phyloP scores from a whole-genome alignment of 73 alveolate species.

The Paramecium biaurelia region DNA sequence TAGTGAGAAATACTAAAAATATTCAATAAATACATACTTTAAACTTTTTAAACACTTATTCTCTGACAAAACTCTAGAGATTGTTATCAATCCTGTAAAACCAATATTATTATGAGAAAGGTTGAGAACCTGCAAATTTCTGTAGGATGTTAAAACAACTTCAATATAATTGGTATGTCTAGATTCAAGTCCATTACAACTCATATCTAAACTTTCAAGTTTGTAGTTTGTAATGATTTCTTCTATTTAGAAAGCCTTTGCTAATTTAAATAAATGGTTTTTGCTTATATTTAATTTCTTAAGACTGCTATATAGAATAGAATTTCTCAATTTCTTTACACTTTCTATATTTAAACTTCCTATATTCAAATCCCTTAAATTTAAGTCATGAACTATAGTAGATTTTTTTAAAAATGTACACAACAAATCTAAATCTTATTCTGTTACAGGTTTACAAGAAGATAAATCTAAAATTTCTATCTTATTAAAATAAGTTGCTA shows the following conservation, averaged over 20 bases:
- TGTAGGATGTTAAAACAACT: not conserved
- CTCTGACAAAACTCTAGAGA: not conserved
- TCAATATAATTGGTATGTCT: not conserved
- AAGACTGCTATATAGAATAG: not conserved
- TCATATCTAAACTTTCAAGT: not conserved
- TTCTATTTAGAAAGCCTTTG: not conserved
- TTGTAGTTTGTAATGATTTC: not conserved
- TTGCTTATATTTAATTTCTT: not conserved
- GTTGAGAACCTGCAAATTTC: not conserved
- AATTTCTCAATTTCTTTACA: not conserved
- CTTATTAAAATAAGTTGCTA: slow-evolving; percentile 10
- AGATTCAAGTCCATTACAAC: not conserved
- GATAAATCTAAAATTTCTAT: not conserved
- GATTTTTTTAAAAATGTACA: not conserved
- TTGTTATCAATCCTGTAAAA: not conserved
- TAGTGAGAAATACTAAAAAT: not conserved
- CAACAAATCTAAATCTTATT: not conserved
- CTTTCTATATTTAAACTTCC: not conserved
- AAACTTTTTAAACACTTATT: slow-evolving; percentile 11
- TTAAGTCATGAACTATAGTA: not conserved
- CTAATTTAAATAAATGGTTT: not conserved
- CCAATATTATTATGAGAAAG: not conserved
- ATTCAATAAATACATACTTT: not conserved
- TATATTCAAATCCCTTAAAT: not conserved
- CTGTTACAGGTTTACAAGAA: not conserved